Base-by-base conservation (phyloP, 352 stramenopile species). In the Thraustochytrium sp. region DNA sequence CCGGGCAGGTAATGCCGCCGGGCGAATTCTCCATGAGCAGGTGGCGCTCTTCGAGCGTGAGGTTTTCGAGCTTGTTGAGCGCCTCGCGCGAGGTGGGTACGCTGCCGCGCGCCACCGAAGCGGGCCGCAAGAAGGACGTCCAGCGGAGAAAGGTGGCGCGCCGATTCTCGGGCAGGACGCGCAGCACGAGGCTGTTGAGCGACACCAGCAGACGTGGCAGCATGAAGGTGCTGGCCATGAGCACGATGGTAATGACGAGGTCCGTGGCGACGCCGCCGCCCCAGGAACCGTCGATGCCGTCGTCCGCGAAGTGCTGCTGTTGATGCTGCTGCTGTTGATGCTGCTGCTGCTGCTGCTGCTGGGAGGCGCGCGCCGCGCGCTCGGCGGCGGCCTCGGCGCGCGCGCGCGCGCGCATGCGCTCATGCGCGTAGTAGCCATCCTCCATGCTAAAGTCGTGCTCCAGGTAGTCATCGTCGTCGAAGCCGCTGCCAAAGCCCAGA, bases 1-100 rank as follows among this genome's bases (percentile, higher is more conserved):
- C 96, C 5, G 94, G 92, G 86, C 94, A 97, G 5, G 29, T 68
- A 21, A 80, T 80, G 42, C 68, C 68, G 3, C 11, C 68, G 3
- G 68, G 68, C 18, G 68, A 80, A 26, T 75, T 80, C 26, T 80
- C 68, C 68, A 68, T 42, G 3, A 80, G 48, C 42, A 80, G 51
- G 44, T 77, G 68, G 16, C 68, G 68, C 40, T 80, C 68, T 31
- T 80, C 68, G 31, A 80, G 31, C 0, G 38, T 51, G 0, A 80
- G 5, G 36, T 68, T 26, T 42, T 80, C 68, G 53, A 80, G 68
- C 68, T 68, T 68, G 51, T 80, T 51, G 68, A 80, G 23, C 0
- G 68, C 68, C 18, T 51, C 31, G 46, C 53, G 46, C 46, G 68
- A 61, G 13, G 68, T 68, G 3, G 68, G 68, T 16, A 80, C 51